These are phyloP conservation scores for Alnus rubra DNA, from an alignment of 306 rosid genomes.

Conservation along the genomic window DNA sequence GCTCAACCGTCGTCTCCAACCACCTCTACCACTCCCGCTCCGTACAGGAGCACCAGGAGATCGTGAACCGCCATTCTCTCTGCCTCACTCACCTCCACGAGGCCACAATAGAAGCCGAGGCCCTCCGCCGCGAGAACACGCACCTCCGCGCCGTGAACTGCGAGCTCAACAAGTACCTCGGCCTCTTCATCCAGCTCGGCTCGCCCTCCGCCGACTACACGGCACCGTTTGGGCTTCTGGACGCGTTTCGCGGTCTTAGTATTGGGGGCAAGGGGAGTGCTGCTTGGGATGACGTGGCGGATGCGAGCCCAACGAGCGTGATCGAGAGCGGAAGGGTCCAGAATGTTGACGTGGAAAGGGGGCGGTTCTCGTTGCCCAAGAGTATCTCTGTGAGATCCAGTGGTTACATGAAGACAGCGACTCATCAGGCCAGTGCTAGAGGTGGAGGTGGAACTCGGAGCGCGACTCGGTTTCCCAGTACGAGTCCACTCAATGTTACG, in stretches of 20 bases:
- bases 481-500: slow-evolving; percentile 49
- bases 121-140: slow-evolving; percentile 68
- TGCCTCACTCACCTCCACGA: slow-evolving; percentile 70
- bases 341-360: slow-evolving; percentile 58
- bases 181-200: slow-evolving; percentile 51
- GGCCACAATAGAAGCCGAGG: slow-evolving; percentile 61
- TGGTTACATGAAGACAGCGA: slow-evolving; percentile 66
- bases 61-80: slow-evolving; percentile 84
- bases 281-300: slow-evolving; percentile 36
- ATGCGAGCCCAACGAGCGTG: slow-evolving; percentile 69
- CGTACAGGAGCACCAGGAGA: slow-evolving; percentile 80
- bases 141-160: slow-evolving; percentile 62
- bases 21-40: slow-evolving; percentile 43
- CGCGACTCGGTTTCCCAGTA: slow-evolving; percentile 49
- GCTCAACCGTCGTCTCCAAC: slow-evolving; percentile 18
- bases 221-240: slow-evolving; percentile 25
- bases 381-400: slow-evolving; percentile 89
- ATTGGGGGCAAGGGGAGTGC: slow-evolving; percentile 20
- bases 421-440: slow-evolving; percentile 27
- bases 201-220: slow-evolving; percentile 20
- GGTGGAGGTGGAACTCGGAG: slow-evolving; percentile 49
- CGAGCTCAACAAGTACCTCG: slow-evolving; percentile 72
- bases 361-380: slow-evolving; percentile 77
- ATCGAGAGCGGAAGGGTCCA: slow-evolving; percentile 44
- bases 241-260: slow-evolving; percentile 18